Evolutionary conservation across 139 green algal species (phyloP).

Genomic region (Coelastrella sp.): DNA sequence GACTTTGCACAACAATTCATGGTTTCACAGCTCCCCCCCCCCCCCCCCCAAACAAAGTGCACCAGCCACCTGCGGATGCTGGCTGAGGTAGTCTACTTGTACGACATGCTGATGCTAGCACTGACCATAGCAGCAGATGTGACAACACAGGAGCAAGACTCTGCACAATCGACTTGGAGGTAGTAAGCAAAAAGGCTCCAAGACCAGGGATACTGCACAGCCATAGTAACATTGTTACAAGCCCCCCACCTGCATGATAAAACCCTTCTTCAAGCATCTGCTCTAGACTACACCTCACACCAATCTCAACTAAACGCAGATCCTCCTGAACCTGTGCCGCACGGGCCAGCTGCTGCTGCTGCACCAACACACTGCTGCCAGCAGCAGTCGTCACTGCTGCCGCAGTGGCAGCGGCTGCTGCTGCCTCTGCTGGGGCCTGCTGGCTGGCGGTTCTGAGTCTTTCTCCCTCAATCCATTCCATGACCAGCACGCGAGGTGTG

Average conservation of each 20-base stretch:
- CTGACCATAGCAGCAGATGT: too few relatives aligned
- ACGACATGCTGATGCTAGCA: too few relatives aligned
- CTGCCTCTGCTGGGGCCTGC: slow-evolving; percentile 31
- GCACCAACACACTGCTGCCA: background rate
- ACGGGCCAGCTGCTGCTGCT: background rate
- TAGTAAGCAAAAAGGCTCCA: too few relatives aligned
- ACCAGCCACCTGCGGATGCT: too few relatives aligned
- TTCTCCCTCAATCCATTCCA: slow-evolving; percentile 94
- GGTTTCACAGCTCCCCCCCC: too few relatives aligned
- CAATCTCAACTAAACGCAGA: slow-evolving; percentile 88
- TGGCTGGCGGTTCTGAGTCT: slow-evolving; percentile 72
- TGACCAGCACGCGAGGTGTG: slow-evolving; percentile 82
- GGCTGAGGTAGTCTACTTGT: too few relatives aligned
- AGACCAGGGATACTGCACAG: too few relatives aligned
- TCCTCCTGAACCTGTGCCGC: slow-evolving; percentile 67
- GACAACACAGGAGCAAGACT: too few relatives aligned
- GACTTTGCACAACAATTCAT: too few relatives aligned
- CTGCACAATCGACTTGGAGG: too few relatives aligned
- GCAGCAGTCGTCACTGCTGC: background rate
- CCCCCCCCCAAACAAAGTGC: too few relatives aligned
- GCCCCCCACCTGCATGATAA: slow-evolving; percentile 51
- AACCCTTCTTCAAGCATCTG: slow-evolving; percentile 84
- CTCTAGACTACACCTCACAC: slow-evolving; percentile 80
- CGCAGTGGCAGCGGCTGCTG: background rate
- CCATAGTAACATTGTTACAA: too few relatives aligned